These are phyloP conservation scores for Artemisia annua DNA, from an alignment of 129 eudicot species.

Conservation along the genomic window DNA sequence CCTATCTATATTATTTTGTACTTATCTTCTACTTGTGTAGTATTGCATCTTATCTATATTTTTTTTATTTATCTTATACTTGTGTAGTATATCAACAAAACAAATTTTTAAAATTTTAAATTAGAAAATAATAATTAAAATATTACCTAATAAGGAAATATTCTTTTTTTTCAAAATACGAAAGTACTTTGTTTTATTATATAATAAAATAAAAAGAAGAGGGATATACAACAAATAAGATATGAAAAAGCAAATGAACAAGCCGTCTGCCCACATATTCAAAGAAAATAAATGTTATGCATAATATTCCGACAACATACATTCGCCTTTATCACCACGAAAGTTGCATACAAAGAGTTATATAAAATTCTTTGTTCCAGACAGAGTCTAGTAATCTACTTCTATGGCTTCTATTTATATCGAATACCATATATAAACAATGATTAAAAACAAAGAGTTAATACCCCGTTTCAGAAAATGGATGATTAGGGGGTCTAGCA, in stretches of 20 bases:
- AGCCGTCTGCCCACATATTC: neutral
- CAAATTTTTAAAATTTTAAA: too few relatives aligned
- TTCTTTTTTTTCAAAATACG: too few relatives aligned
- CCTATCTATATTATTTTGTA: too few relatives aligned
- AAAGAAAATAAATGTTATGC: neutral
- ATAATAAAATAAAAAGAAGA: too few relatives aligned
- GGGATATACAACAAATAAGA: neutral
- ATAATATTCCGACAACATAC: neutral
- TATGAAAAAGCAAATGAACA: neutral
- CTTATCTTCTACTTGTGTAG: too few relatives aligned
- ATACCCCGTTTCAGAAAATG: neutral
- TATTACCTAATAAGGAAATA: too few relatives aligned
- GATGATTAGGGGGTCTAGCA: conserved; percentile 15
- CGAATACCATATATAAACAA: neutral
- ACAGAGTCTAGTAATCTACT: conserved; percentile 6
- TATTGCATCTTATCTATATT: too few relatives aligned
- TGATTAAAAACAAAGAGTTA: neutral
- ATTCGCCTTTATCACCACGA: neutral
- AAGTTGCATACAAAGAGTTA: neutral
- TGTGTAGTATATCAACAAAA: too few relatives aligned
- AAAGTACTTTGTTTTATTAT: too few relatives aligned
- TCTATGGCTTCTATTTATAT: neutral
- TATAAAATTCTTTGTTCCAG: neutral
- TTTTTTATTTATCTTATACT: too few relatives aligned
- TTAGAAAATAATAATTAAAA: too few relatives aligned